Evolutionary conservation across 139 green algal genomes (phyloP).

Genomic region (Raphidocelis subcapitata): DNA sequence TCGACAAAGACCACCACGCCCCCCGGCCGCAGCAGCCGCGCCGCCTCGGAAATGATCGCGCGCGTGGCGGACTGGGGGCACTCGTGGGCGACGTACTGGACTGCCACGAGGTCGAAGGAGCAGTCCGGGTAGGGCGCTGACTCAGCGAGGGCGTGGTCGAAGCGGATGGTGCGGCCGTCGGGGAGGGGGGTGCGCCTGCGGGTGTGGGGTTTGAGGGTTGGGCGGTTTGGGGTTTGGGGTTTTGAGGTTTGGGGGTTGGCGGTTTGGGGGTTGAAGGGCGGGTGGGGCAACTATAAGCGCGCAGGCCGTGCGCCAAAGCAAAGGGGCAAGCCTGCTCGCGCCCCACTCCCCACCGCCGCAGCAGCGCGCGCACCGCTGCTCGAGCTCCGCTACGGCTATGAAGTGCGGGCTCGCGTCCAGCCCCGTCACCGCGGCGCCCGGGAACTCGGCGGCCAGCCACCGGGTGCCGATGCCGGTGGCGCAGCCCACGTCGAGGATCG

Average conservation of each 20-base stretch:
- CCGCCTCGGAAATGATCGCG: constrained; percentile 49
- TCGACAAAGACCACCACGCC: constrained; percentile 77
- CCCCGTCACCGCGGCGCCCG: constrained; percentile 53
- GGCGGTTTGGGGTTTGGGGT: too few species aligned
- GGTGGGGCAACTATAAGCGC: too few species aligned
- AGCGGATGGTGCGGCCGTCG: constrained; percentile 49
- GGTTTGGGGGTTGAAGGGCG: too few species aligned
- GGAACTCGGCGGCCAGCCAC: constrained; percentile 59
- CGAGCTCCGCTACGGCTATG: constrained; percentile 80
- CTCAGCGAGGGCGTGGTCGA: constrained; percentile 73
- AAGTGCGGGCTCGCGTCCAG: constrained; percentile 90
- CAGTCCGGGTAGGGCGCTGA: constrained; percentile 41
- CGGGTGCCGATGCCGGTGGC: constrained; percentile 75
- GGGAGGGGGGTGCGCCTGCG: background rate
- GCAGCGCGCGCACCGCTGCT: constrained; percentile 37
- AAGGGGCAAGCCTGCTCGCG: too few species aligned
- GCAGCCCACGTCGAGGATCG: constrained; percentile 85
- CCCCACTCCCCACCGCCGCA: too few species aligned
- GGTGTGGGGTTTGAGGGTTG: background rate
- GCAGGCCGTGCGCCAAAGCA: too few species aligned
- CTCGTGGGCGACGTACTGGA: constrained; percentile 88
- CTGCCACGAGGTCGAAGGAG: constrained; percentile 72
- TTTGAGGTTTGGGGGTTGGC: too few species aligned
- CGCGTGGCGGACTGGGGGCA: constrained; percentile 45
- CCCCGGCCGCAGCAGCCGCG: constrained; percentile 67